Conservation (phyloP, 1,284 basidiomycete species). For the Mycosarcoma mackinlayi region DNA sequence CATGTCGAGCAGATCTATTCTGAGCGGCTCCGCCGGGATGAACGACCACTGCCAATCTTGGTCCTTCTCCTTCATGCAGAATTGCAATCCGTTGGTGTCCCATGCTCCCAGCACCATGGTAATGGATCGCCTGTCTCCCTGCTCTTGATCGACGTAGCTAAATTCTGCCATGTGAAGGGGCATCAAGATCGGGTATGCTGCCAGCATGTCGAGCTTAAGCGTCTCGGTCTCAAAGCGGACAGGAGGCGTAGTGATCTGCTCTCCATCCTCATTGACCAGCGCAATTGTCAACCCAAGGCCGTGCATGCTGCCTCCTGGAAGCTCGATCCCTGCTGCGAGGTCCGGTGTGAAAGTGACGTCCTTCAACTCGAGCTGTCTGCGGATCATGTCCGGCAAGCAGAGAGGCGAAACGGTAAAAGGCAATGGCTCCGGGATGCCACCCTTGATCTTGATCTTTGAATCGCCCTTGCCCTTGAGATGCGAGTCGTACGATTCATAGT, state of each 20-base stretch:
- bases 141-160: slow-evolving; percentile 22
- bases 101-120: slow-evolving; percentile 42
- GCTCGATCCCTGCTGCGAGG: slow-evolving; percentile 21
- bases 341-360: slow-evolving; percentile 32
- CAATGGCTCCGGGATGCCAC: slow-evolving; percentile 36
- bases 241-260: slow-evolving; percentile 22
- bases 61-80: slow-evolving; percentile 40
- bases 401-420: slow-evolving; percentile 51
- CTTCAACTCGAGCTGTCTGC: slow-evolving; percentile 27
- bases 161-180: slow-evolving; percentile 43
- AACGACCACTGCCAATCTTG: slow-evolving; percentile 36
- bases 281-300: slow-evolving; percentile 22
- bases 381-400: slow-evolving; percentile 36
- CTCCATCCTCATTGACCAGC: slow-evolving; percentile 25
- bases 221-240: slow-evolving; percentile 37
- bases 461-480: slow-evolving; percentile 11
- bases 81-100: slow-evolving; percentile 28
- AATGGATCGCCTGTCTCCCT: slow-evolving; percentile 13
- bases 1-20: slow-evolving; percentile 25
- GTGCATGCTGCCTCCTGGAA: slow-evolving; percentile 27
- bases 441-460: slow-evolving; percentile 28
- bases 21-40: slow-evolving; percentile 5
- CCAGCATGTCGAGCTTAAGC: slow-evolving; percentile 43
- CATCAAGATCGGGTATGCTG: slow-evolving; percentile 47
- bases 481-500: slow-evolving; percentile 41